A percentile compares a stretch with the other conserved stretches of the same genome.
These are phyloP conservation scores for Megacollybia marginata DNA, from an alignment of 768 basidiomycete species.

Conservation along the genomic window DNA sequence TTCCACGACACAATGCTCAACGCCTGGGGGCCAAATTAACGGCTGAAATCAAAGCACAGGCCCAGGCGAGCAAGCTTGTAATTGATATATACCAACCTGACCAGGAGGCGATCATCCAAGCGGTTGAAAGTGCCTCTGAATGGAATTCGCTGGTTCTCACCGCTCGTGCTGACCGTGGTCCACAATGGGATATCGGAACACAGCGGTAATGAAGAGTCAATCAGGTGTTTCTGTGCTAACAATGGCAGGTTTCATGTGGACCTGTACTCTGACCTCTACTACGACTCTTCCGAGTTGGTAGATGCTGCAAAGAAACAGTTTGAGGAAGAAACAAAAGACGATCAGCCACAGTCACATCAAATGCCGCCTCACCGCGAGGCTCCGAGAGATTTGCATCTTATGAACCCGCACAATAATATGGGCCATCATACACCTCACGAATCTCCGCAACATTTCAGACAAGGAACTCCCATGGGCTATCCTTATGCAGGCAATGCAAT, in stretches of 20 bases:
- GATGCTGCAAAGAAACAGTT: constrained; percentile 42
- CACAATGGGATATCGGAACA: constrained; percentile 84
- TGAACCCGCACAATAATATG: constrained; percentile 16
- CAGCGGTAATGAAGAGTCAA: constrained; percentile 55
- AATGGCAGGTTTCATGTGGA: constrained; percentile 66
- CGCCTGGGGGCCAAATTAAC: constrained; percentile 58
- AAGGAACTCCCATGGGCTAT: background rate
- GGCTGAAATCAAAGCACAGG: constrained; percentile 49
- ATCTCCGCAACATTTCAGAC: constrained; percentile 20
- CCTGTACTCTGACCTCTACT: constrained; percentile 63
- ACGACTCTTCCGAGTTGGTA: constrained; percentile 55
- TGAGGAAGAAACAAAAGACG: constrained; percentile 34
- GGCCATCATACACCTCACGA: constrained; percentile 18
- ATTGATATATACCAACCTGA: constrained; percentile 59
- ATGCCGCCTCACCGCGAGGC: constrained; percentile 17
- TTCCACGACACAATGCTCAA: constrained; percentile 72
- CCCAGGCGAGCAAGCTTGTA: constrained; percentile 38
- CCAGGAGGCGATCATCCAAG: constrained; percentile 50
- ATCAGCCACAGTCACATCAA: constrained; percentile 21
- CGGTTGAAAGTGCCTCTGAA: constrained; percentile 75
- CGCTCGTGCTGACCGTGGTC: constrained; percentile 75
- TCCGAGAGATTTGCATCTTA: constrained; percentile 12
- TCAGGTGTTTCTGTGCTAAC: background rate
- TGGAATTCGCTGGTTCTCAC: constrained; percentile 80
- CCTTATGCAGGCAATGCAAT: background rate